A percentile compares a stretch with the other conserved stretches of the same genome.
Conservation (phyloP, 2,329 filamentous ascomycete species). For the Diaporthe vaccinii region DNA sequence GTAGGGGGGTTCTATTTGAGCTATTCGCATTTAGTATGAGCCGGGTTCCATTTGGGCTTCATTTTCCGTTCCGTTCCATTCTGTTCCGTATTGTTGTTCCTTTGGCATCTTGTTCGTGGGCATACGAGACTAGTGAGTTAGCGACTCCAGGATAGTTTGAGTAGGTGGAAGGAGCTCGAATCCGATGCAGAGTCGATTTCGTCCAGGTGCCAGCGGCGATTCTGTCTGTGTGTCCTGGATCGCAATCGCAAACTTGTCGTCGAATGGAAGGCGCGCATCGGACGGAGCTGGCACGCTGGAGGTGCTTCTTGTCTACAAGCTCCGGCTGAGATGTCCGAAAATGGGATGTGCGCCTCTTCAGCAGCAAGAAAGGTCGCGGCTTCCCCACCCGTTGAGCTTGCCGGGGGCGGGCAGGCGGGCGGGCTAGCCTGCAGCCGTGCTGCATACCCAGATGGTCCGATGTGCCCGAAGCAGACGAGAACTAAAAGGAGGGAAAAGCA, state of each 20-base stretch:
- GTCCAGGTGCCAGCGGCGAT: neutral
- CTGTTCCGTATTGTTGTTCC: neutral
- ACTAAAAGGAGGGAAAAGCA: neutral
- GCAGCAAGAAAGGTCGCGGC: constrained; percentile 1
- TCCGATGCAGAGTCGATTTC: neutral
- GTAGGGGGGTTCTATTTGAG: neutral
- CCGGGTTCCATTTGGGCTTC: neutral
- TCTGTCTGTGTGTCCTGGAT: neutral
- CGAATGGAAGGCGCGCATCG: neutral
- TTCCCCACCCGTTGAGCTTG: constrained; percentile 25
- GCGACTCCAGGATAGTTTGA: neutral
- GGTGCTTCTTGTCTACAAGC: constrained; percentile 11
- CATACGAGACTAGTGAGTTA: neutral
- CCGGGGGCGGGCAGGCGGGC: neutral
- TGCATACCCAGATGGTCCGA: constrained; percentile 16
- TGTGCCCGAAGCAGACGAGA: constrained; percentile 12
- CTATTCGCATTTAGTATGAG: constrained; percentile 4
- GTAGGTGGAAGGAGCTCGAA: neutral
- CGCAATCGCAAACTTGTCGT: neutral
- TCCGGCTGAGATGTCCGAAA: constrained; percentile 24
- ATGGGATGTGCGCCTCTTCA: constrained; percentile 27
- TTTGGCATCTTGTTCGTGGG: neutral
- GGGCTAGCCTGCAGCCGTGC: constrained; percentile 6
- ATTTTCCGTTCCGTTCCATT: neutral
- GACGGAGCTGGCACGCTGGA: neutral